Conservation (phyloP, 805 yeast genomes). For the Starmerella asiatica region DNA sequence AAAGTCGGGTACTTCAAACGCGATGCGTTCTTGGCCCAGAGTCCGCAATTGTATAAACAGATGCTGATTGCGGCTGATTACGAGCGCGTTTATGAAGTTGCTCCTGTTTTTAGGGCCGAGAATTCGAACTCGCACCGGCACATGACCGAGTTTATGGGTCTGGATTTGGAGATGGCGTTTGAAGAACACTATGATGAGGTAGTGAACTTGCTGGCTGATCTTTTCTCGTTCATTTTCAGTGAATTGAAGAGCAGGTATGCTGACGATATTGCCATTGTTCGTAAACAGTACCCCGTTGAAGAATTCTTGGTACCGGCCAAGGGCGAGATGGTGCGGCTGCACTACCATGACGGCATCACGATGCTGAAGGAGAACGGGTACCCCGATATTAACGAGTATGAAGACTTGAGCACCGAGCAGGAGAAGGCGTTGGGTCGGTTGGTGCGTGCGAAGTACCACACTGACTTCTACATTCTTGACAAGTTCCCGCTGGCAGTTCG, state of each 20-base stretch:
- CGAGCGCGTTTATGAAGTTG: constrained; percentile 90
- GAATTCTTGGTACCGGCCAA: constrained; percentile 89
- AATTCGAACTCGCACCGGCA: constrained; percentile 98
- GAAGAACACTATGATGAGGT: constrained; percentile 98
- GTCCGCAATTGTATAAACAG: constrained; percentile 96
- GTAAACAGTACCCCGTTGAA: constrained; percentile 94
- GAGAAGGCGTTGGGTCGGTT: constrained; percentile 86
- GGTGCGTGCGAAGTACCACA: constrained; percentile 85
- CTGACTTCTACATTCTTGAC: constrained; percentile 95
- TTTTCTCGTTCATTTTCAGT: constrained; percentile 78
- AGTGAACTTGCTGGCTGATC: constrained; percentile 43
- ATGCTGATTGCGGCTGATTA: constrained; percentile 97
- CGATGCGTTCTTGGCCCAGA: constrained; percentile 88
- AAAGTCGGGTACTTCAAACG: constrained; percentile 87
- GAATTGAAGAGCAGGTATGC: constrained; percentile 69
- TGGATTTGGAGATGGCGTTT: constrained; percentile 95
- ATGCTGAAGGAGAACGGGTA: constrained; percentile 79
- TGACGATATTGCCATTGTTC: constrained; percentile 73
- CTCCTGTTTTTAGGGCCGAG: constrained; percentile 98
- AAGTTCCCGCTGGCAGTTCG: constrained; percentile 94
- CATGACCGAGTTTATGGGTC: constrained; percentile 96
- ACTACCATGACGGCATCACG: constrained; percentile 81
- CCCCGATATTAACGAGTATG: constrained; percentile 62
- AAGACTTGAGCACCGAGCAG: constrained; percentile 85
- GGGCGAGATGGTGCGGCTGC: constrained; percentile 84